Percentiles rank a stretch among this genome's conserved stretches.
Evolutionary conservation across 2,329 filamentous ascomycete genomes (phyloP).

Genomic region (Thelonectria olida): DNA sequence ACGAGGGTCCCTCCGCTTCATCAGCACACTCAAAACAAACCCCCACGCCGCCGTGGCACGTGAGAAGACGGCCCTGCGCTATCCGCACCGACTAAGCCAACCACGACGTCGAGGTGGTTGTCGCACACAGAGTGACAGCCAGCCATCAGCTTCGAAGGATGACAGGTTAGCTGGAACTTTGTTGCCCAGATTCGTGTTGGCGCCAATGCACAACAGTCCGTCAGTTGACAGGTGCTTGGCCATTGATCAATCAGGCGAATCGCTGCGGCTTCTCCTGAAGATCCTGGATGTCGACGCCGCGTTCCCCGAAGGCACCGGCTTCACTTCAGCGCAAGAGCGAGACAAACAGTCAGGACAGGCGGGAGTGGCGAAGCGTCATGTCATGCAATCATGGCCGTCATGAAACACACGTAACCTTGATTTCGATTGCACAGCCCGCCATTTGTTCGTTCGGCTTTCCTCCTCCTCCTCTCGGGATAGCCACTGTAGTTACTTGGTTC

Average conservation of each 20-base stretch:
- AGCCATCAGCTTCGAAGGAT: not conserved
- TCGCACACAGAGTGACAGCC: not conserved
- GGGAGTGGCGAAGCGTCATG: conserved; percentile 14
- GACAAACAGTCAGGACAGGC: not conserved
- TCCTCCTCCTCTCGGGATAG: no score
- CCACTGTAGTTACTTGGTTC: no score
- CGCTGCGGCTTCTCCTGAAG: conserved; percentile 7
- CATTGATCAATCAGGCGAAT: conserved; percentile 12
- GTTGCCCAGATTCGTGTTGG: not conserved
- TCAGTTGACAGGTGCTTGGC: not conserved
- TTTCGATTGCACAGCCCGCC: not conserved
- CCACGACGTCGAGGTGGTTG: not conserved
- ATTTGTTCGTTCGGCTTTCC: not conserved
- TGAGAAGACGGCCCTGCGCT: conserved; percentile 35
- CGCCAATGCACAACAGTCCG: not conserved
- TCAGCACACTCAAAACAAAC: not conserved
- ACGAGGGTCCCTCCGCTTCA: not conserved
- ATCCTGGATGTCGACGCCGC: not conserved
- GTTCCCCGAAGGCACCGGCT: not conserved
- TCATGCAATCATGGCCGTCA: not conserved
- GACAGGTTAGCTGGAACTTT: conserved; percentile 3
- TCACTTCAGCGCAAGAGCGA: no score
- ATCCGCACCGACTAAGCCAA: conserved; percentile 4
- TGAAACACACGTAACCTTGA: not conserved
- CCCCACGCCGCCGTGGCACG: conserved; percentile 34